Conservation (phyloP, 2,329 filamentous ascomycete species). For the Pseudogymnoascus sp. region DNA sequence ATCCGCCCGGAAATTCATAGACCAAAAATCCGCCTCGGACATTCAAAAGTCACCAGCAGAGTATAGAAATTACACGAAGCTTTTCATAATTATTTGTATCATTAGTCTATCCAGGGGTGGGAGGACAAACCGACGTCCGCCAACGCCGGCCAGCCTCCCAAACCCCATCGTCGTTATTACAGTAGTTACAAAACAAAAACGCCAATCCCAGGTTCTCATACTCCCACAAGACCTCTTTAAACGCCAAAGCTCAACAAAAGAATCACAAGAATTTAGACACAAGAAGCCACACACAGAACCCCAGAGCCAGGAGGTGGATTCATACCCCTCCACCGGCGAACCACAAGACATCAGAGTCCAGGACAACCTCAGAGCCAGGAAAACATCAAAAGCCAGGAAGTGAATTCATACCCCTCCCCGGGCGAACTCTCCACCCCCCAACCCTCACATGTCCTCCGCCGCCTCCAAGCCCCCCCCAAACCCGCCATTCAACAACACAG, state of each 20-base stretch:
- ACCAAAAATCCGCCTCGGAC: not conserved
- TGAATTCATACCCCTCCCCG: not conserved
- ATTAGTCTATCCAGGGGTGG: not conserved
- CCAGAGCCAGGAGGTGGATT: not conserved
- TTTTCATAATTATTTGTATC: not conserved
- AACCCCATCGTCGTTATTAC: not conserved
- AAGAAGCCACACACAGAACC: not conserved
- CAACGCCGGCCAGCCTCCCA: not conserved
- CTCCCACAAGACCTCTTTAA: not conserved
- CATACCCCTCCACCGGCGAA: not conserved
- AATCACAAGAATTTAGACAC: not conserved
- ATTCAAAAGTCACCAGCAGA: not conserved
- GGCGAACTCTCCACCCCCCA: not conserved
- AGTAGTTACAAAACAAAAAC: not conserved
- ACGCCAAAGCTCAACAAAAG: not conserved
- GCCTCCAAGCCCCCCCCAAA: slow-evolving; percentile 38
- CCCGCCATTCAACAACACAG: slow-evolving; percentile 57
- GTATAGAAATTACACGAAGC: not conserved
- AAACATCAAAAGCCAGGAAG: not conserved
- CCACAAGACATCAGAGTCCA: too few relatives aligned
- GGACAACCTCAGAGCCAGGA: not conserved
- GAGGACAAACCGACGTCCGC: not conserved
- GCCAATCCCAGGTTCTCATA: not conserved
- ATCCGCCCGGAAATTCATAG: not conserved
- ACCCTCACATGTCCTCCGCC: not conserved